Base-by-base conservation (phyloP, 2,329 filamentous ascomycete genomes). In the Epichloe typhina region DNA sequence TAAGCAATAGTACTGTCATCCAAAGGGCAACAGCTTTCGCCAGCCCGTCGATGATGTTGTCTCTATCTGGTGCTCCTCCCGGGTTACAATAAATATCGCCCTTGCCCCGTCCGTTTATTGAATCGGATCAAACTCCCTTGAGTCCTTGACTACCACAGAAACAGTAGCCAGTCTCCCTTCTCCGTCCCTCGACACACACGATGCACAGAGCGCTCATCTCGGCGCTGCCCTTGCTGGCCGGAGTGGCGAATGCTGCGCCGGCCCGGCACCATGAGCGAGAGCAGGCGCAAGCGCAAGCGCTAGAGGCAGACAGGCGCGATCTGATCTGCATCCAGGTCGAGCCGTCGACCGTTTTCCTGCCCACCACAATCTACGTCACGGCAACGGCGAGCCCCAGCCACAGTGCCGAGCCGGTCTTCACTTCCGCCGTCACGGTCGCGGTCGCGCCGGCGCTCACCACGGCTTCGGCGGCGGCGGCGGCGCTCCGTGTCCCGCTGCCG, bases 151-250 rank as follows among this genome's bases (percentile, higher is more conserved):
- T 31, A 31, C 9, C 36, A n/a, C 31, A 21, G n/a, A 15, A 38
- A 15, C 33, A 5, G 26, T 23, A 37, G n/a, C 13, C 19, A 23
- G 26, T 31, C 17, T 8, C 41, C 23, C 23, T 26, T 26, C 2
- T 26, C 23, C 44, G 19, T 46, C 5, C 31, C 38, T 8, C 36
- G 33, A 26, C 15, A 39, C 7, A 46, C 7, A 46, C 26, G 36
- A 62, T 65, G 60, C 55, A 59, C 44, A 56, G 55, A 23, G 44
- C 50, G 41, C 48, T 65, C 33, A 35, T 62, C 33, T 44, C 55
- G 3, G 49, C 53, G 17, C 55, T 58, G 42, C 58, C 12, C 12
- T 53, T 65, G 12, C 54, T 65, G 59, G 60, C 58, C 33, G 55
- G 57, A 44, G 46, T 53, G 46, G 58, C 51, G 6, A 31, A 58